phyloP scores from a whole-genome alignment of 1,284 basidiomycete genomes.

The Coriolopsis trogii region DNA sequence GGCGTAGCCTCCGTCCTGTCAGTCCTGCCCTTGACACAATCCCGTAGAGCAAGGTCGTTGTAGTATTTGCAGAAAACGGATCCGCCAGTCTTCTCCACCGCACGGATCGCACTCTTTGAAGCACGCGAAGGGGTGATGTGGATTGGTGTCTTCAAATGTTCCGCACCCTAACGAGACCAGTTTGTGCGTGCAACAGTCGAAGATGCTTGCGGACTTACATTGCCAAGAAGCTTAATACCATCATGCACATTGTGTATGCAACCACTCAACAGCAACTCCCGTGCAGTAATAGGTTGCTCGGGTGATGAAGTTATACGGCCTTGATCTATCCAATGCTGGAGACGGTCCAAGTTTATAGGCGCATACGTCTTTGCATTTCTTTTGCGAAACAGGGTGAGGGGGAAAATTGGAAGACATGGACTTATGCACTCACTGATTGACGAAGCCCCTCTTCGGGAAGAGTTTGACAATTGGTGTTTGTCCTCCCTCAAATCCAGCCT shows the following conservation, averaged over 20 bases:
- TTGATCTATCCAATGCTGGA: conserved; percentile 91
- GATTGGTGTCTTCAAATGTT: conserved; percentile 73
- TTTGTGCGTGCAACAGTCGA: neutral
- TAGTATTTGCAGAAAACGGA: conserved; percentile 91
- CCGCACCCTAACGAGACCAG: conserved; percentile 57
- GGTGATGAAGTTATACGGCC: conserved; percentile 82
- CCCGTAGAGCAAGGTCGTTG: conserved; percentile 83
- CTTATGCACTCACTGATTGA: conserved; percentile 74
- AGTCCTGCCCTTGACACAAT: conserved; percentile 75
- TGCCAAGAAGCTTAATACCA: conserved; percentile 90
- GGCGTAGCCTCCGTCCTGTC: conserved; percentile 77
- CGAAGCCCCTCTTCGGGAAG: conserved; percentile 94
- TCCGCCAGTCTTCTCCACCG: conserved; percentile 84
- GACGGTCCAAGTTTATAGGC: conserved; percentile 84
- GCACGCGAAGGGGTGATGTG: conserved; percentile 87
- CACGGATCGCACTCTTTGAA: conserved; percentile 83
- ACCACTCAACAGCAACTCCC: conserved; percentile 82
- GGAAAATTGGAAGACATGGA: conserved; percentile 3
- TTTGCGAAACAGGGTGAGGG: conserved; percentile 5
- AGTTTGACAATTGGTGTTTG: conserved; percentile 93
- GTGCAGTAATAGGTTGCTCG: conserved; percentile 86
- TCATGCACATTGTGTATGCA: conserved; percentile 89
- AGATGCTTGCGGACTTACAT: conserved; percentile 50
- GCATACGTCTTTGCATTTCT: conserved; percentile 79
- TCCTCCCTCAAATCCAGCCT: conserved; percentile 90